Evolutionary conservation across 345 rosid genomes (phyloP).

Genomic region (Eucalyptus polyanthemos): DNA sequence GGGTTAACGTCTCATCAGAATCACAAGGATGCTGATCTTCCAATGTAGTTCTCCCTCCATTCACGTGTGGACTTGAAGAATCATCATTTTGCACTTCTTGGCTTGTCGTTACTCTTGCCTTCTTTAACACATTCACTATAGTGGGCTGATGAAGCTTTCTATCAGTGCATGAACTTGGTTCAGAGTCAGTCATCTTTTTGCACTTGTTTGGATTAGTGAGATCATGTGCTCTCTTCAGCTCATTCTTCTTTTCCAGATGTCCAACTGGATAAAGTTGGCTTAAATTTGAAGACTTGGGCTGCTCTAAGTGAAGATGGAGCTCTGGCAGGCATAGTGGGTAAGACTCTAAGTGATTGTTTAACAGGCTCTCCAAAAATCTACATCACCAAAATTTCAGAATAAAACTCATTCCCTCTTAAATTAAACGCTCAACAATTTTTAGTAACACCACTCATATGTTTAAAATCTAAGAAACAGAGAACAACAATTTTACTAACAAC

Average conservation of each 20-base stretch:
- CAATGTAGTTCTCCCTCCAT: constrained; percentile 8
- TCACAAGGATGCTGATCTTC: constrained; percentile 12
- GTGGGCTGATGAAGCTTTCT: constrained; percentile 47
- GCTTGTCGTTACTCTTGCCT: constrained; percentile 30
- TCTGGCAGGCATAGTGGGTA: constrained; percentile 58
- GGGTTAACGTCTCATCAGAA: constrained; percentile 13
- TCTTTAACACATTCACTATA: constrained; percentile 40
- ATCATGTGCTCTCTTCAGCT: constrained; percentile 17
- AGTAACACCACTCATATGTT: background rate
- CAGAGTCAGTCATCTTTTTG: constrained; percentile 20
- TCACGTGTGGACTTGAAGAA: constrained; percentile 11
- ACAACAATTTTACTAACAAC: background rate
- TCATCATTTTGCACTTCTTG: constrained; percentile 36
- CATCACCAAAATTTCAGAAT: background rate
- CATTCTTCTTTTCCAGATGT: constrained; percentile 21
- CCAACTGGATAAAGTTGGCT: constrained; percentile 14
- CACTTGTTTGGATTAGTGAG: constrained; percentile 12
- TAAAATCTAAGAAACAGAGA: background rate
- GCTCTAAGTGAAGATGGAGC: constrained; percentile 36
- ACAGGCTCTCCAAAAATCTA: constrained; percentile 75
- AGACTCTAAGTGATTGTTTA: constrained; percentile 34
- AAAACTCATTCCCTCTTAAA: background rate
- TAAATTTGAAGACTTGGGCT: constrained; percentile 20
- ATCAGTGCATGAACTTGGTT: constrained; percentile 16
- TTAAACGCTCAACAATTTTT: background rate